These are phyloP conservation scores for Phoenix roebelenii DNA, from an alignment of 176 grass and related monocot species.

Conservation along the genomic window DNA sequence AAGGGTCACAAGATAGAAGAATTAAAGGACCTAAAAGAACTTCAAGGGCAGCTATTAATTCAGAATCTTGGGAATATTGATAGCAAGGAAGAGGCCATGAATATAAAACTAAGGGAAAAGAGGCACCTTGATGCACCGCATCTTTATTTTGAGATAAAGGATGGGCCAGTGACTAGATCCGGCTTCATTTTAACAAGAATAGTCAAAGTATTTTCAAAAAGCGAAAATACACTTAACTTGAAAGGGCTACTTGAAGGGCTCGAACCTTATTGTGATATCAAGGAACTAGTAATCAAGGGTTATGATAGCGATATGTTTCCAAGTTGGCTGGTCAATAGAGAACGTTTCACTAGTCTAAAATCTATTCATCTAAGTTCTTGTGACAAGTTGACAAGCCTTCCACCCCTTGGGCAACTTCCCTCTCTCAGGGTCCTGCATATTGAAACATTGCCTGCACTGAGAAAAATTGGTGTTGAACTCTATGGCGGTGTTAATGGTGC, in stretches of 20 bases:
- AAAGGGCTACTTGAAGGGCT: no score
- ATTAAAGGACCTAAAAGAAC: slow-evolving; percentile 26
- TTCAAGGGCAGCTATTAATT: slow-evolving; percentile 19
- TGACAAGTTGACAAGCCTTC: slow-evolving; percentile 12
- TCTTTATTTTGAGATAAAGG: no score
- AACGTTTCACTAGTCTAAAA: slow-evolving; percentile 11
- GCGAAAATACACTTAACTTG: no score
- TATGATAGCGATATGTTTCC: slow-evolving; percentile 14
- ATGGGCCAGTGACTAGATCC: no score
- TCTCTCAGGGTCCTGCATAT: slow-evolving; percentile 20
- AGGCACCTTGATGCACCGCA: no score
- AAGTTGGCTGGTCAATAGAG: slow-evolving; percentile 21
- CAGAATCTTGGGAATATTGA: slow-evolving; percentile 9
- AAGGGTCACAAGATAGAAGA: slow-evolving; percentile 28
- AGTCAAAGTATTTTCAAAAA: no score
- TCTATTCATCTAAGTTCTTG: slow-evolving; percentile 9
- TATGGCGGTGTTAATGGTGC: slow-evolving; percentile 20
- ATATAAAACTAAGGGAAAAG: no score
- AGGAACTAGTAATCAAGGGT: slow-evolving; percentile 16
- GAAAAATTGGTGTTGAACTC: slow-evolving; percentile 19
- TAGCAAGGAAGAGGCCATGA: no score
- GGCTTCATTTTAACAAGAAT: no score
- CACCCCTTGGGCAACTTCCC: slow-evolving; percentile 32
- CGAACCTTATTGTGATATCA: not conserved
- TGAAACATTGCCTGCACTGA: not conserved